Evolutionary conservation across 2,329 filamentous ascomycete genomes (phyloP).

Genomic region (Septoria linicola): DNA sequence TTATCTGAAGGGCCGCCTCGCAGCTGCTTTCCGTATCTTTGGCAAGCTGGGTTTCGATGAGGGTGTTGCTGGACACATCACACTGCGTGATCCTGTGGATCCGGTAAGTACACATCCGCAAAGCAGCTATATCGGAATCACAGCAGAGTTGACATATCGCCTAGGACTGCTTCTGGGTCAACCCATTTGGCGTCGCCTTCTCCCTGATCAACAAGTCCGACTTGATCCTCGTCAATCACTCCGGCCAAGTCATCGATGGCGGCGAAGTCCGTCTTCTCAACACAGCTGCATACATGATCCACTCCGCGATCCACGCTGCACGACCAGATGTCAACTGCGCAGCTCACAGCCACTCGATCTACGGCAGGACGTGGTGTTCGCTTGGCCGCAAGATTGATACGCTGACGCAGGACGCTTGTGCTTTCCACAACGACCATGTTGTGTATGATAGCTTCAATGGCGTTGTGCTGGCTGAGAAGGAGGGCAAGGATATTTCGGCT

Average conservation of each 20-base stretch:
- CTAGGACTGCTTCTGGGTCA: slow-evolving; percentile 38
- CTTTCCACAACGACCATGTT: slow-evolving; percentile 44
- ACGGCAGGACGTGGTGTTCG: slow-evolving; percentile 46
- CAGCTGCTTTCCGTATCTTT: slow-evolving; percentile 47
- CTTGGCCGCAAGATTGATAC: slow-evolving; percentile 47
- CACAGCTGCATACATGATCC: slow-evolving; percentile 50
- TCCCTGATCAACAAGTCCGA: slow-evolving; percentile 47
- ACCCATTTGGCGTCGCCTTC: slow-evolving; percentile 46
- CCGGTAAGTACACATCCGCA: slow-evolving; percentile 20
- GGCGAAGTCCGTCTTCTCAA: slow-evolving; percentile 44
- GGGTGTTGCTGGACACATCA: slow-evolving; percentile 46
- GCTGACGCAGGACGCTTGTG: slow-evolving; percentile 46
- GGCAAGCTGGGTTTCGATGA: slow-evolving; percentile 44
- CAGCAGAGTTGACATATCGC: not conserved
- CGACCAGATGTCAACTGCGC: slow-evolving; percentile 49
- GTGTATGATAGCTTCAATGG: slow-evolving; percentile 49
- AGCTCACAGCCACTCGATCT: slow-evolving; percentile 47
- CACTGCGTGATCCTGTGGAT: slow-evolving; percentile 40
- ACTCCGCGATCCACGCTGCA: slow-evolving; percentile 43
- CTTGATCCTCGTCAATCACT: slow-evolving; percentile 47
- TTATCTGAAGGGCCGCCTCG: slow-evolving; percentile 47
- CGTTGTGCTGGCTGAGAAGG: slow-evolving; percentile 46
- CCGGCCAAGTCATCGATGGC: slow-evolving; percentile 46
- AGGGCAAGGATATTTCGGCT: slow-evolving; percentile 47
- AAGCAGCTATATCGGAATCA: too few species aligned